Conservation (phyloP, 1,284 basidiomycete genomes). For the Neonothopanus nambi region DNA sequence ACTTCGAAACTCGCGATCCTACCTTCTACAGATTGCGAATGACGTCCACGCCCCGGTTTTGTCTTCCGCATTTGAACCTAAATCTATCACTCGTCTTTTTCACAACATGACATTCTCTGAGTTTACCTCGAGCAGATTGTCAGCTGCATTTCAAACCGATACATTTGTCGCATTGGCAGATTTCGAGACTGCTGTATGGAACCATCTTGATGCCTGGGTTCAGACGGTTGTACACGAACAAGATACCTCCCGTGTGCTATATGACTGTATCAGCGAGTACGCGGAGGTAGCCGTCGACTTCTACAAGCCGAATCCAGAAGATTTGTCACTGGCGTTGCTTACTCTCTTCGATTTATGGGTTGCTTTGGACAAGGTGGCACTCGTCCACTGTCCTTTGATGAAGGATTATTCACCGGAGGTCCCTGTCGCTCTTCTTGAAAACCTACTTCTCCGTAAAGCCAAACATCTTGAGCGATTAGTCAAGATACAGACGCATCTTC, state of each 20-base stretch:
- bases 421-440: conserved; percentile 32
- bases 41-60: not conserved
- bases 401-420: conserved; percentile 47
- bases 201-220: conserved; percentile 33
- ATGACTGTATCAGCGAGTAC: not conserved
- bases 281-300: not conserved
- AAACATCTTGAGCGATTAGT: conserved; percentile 28
- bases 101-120: conserved; percentile 10
- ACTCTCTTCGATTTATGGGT: conserved; percentile 16
- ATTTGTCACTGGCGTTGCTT: conserved; percentile 40
- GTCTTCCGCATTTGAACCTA: conserved; percentile 16
- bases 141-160: conserved; percentile 3
- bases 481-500: conserved; percentile 31
- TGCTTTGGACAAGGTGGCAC: conserved; percentile 37
- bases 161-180: conserved; percentile 32
- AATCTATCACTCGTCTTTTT: not conserved
- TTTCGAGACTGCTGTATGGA: conserved; percentile 33
- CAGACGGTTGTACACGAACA: not conserved
- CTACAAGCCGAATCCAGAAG: conserved; percentile 35
- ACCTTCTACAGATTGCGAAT: conserved; percentile 24
- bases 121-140: not conserved
- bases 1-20: conserved; percentile 9
- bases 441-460: conserved; percentile 37
- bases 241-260: not conserved
- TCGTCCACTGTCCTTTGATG: conserved; percentile 35